Evolutionary conservation across 1,139 yeast genomes (phyloP), one percentile per base, ranked within the genome.

Genomic region (Sugiyamaella neomexicana): DNA sequence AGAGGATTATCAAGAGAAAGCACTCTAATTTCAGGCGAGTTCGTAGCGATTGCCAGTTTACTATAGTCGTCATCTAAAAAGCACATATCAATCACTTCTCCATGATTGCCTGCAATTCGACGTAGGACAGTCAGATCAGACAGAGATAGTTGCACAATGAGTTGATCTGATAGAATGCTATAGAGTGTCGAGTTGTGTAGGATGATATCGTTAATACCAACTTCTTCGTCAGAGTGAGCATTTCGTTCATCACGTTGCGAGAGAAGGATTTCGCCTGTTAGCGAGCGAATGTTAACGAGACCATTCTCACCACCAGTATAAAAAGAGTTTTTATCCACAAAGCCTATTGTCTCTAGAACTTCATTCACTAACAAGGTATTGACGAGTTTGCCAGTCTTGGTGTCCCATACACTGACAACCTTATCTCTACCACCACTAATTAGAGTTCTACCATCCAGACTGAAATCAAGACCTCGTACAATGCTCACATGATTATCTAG

Each of bases 351-450:
- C 69, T 91, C 97, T n/a, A 93, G 80, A 61, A 86, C 87, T 62
- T 87, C 93, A 55, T 80, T 76, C 3, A 85, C 81, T 0, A 96
- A 87, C 45, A 89, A 74, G 0, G 96, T 86, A 58, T 81, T 81
- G 16, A 78, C 64, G 34, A 86, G 78, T 66, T 81, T 83, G 53
- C 78, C 78, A 62, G 75, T 74, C 32, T 64, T 58, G 29, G 68
- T 58, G 62, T 80, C 80, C 77, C 85, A 87, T 45, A 89, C 71
- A 59, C 85, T 79, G 50, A 86, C 76, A 57, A 91, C 78, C 64
- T 85, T 86, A 69, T 95, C 99, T 73, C 99, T 80, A 27, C 98
- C 97, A 60, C 95, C 97, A 61, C 88, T 81, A 36, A 91, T 69
- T 58, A 93, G 78, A 39, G 74, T 70, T 31, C 77, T 75, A 7